A percentile compares a stretch with the other conserved stretches of the same genome.
Conservation (phyloP, 2,329 filamentous ascomycete species). For the Curvularia eragrostidis region DNA sequence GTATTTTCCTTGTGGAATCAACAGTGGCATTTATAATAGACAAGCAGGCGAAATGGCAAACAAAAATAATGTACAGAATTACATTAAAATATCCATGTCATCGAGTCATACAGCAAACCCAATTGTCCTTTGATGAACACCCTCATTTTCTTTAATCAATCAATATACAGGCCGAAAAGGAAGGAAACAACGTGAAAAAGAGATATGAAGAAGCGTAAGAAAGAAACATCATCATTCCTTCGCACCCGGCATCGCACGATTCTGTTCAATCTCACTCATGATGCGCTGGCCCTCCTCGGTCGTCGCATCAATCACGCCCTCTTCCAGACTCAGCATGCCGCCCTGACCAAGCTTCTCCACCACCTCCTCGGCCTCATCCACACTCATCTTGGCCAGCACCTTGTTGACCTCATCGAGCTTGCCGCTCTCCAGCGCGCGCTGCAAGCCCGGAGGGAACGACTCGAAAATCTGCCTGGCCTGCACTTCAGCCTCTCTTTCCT, state of each 20-base stretch:
- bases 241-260: constrained; percentile 47
- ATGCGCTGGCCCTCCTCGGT: constrained; percentile 83
- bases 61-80: constrained; percentile 20
- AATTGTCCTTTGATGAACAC: neutral
- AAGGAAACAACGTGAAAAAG: neutral
- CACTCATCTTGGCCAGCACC: constrained; percentile 85
- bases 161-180: neutral
- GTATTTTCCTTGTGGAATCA: neutral
- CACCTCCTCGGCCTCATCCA: constrained; percentile 85
- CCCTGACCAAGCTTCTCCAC: constrained; percentile 82
- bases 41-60: too few relatives aligned
- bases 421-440: constrained; percentile 84
- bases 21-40: too few relatives aligned
- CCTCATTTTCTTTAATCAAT: neutral
- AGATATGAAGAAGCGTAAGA: neutral
- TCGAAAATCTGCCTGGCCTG: constrained; percentile 78
- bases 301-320: constrained; percentile 93
- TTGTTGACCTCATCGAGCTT: constrained; percentile 87
- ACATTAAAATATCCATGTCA: neutral
- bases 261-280: constrained; percentile 70
- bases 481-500: constrained; percentile 66
- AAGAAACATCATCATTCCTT: constrained; percentile 37
- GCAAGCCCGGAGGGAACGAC: constrained; percentile 79
- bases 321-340: constrained; percentile 87
- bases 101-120: neutral